A percentile compares a stretch with the other conserved stretches of the same genome.
phyloP scores from a whole-genome alignment of 768 basidiomycete genomes.

The Trametes cinnabarina region DNA sequence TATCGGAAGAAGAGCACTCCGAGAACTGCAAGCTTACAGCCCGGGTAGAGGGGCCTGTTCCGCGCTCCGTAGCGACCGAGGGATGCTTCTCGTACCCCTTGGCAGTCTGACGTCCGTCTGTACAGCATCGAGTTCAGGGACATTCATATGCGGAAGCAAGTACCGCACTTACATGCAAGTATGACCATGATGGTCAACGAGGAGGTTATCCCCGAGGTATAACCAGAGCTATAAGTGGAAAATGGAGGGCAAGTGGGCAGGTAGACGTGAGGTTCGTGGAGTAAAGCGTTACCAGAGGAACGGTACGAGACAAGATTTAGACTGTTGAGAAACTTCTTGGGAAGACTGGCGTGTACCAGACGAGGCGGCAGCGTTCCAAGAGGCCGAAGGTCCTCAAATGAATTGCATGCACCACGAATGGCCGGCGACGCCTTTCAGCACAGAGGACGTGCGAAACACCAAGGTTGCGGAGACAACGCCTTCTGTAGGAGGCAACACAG shows the following conservation, averaged over 20 bases:
- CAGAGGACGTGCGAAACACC: neutral
- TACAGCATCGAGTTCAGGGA: neutral
- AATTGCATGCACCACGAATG: neutral
- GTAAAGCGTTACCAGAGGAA: neutral
- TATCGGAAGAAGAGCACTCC: neutral
- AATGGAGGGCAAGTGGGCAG: neutral
- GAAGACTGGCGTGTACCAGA: constrained; percentile 2
- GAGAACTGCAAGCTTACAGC: neutral
- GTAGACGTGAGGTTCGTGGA: neutral
- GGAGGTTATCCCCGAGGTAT: neutral
- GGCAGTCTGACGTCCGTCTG: constrained; percentile 8
- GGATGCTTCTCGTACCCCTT: constrained; percentile 1
- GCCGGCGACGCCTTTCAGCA: neutral
- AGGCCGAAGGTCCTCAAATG: neutral
- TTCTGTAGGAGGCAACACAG: neutral
- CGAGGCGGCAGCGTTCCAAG: constrained; percentile 9
- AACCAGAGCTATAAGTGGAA: neutral
- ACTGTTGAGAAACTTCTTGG: constrained; percentile 2
- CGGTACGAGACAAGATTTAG: constrained; percentile 6
- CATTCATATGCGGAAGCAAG: neutral
- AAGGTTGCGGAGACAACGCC: neutral
- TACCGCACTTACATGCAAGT: constrained; percentile 9
- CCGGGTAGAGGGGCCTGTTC: neutral
- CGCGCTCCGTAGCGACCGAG: constrained; percentile 8
- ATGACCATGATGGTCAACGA: constrained; percentile 10